Evolutionary conservation across 2,329 filamentous ascomycete genomes (phyloP), one percentile per base, ranked within the genome.

Genomic region (Coccinonectria pachysandricola): DNA sequence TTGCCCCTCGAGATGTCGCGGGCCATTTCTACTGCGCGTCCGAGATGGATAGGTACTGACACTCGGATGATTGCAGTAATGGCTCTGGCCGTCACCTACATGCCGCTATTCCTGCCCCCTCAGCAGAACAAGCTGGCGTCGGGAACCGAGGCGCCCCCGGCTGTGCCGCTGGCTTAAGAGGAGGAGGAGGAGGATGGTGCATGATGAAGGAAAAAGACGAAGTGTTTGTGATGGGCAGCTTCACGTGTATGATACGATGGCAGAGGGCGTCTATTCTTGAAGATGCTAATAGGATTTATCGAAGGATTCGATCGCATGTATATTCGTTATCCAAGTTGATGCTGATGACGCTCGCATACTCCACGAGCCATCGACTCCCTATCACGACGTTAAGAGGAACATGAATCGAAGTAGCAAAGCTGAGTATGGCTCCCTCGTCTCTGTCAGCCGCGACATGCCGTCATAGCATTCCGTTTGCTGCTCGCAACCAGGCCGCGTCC

Each of bases 381-480:
- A 44, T 35, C 21, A 42, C 34, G 15, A 39, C 41, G 6, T 33
- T 35, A 12, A 44, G 30, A 0, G 60, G 62, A 19, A 68, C 65
- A 35, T 68, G 62, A 23, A 65, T 65, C 22, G 54, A 56, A 2
- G 62, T 66, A 4, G 63, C 66, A 39, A 65, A 65, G 17, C 50
- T 59, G n/a, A 62, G 60, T 7, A 59, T 56, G 30, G 48, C 46
- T 73, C 67, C 35, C 65, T 57, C 0, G 63, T 60, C 24, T 65
- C 56, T 0, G 67, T 68, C 19, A 73, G 37, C 13, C 67, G 50
- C 7, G 65, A 66, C 56, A 73, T 71, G 3, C 67, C 67, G 3
- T 67, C 65, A 38, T 71, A 71, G 41, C 72, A 71, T 46, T 68
- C 62, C 52, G 72, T 59, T 50, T 72, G 64, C 34, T 58, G 50